phyloP scores from a whole-genome alignment of 495 filamentous ascomycete species.

The Jackrogersella multiformis region DNA sequence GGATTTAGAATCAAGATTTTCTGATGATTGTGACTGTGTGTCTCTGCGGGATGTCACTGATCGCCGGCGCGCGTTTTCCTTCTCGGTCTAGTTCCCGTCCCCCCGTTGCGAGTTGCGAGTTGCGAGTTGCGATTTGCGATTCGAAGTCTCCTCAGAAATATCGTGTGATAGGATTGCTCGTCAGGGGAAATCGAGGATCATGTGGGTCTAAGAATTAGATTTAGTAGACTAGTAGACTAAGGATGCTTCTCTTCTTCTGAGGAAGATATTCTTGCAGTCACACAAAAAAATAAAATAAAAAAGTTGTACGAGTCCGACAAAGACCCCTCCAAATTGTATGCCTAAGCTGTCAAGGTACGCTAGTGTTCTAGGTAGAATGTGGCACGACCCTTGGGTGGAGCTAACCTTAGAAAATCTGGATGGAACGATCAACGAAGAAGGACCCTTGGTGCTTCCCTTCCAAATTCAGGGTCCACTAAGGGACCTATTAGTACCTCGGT shows the following conservation, averaged over 20 bases:
- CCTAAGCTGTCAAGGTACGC: conserved; percentile 31
- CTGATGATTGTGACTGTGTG: background rate
- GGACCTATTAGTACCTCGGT: conserved; percentile 4
- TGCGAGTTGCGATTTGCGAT: no score
- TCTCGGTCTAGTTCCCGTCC: conserved; percentile 38
- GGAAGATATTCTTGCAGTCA: conserved; percentile 11
- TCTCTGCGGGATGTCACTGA: conserved; percentile 18
- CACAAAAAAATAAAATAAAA: conserved; percentile 12
- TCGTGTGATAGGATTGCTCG: conserved; percentile 8
- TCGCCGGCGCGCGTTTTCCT: conserved; percentile 26
- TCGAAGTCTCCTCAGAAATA: no score
- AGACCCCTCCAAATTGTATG: conserved; percentile 33
- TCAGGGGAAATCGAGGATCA: background rate
- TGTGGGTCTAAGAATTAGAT: conserved; percentile 4
- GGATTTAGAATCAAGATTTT: conserved; percentile 22
- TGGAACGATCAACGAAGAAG: conserved; percentile 39
- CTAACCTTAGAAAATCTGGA: conserved; percentile 35
- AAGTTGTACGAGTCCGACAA: conserved; percentile 28
- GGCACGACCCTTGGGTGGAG: conserved; percentile 40
- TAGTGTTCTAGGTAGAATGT: conserved; percentile 33
- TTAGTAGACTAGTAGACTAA: background rate
- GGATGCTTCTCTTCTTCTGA: no score
- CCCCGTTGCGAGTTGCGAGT: no score
- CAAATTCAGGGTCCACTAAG: conserved; percentile 38
- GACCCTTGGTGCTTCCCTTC: conserved; percentile 40